A percentile compares a stretch with the other conserved stretches of the same genome.
These are phyloP conservation scores for Sporothrix inflata DNA, from an alignment of 2,329 filamentous ascomycete genomes.

Conservation along the genomic window DNA sequence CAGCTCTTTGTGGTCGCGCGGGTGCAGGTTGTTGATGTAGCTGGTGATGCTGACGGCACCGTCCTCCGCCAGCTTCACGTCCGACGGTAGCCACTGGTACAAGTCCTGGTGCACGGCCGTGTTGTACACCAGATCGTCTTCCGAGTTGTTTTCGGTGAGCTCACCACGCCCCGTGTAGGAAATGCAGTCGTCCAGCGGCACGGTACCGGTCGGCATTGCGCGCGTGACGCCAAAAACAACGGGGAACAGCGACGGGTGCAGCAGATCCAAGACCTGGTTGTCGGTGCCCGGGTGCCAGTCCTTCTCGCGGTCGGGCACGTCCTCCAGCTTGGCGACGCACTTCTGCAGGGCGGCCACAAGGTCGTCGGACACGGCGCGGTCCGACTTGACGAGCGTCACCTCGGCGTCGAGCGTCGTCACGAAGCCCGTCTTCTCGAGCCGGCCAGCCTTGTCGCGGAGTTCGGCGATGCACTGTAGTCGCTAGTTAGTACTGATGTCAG, in stretches of 20 bases:
- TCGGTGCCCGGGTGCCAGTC: slow-evolving; percentile 62
- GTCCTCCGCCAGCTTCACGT: slow-evolving; percentile 41
- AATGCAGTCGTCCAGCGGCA: slow-evolving; percentile 37
- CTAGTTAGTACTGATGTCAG: neutral
- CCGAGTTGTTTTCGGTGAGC: neutral
- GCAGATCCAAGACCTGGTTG: slow-evolving; percentile 58
- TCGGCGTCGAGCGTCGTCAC: slow-evolving; percentile 49
- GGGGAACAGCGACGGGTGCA: slow-evolving; percentile 64
- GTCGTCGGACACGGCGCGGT: slow-evolving; percentile 46
- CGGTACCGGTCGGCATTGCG: slow-evolving; percentile 42
- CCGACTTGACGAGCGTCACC: slow-evolving; percentile 56
- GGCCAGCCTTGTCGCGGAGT: slow-evolving; percentile 53
- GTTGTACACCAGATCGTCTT: too few relatives aligned
- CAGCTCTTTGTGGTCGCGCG: slow-evolving; percentile 39
- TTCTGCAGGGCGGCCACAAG: slow-evolving; percentile 42
- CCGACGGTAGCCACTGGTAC: slow-evolving; percentile 45
- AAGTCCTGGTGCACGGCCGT: slow-evolving; percentile 1
- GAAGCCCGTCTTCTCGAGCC: slow-evolving; percentile 47
- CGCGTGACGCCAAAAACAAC: slow-evolving; percentile 48
- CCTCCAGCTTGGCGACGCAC: slow-evolving; percentile 49
- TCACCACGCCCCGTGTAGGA: slow-evolving; percentile 37
- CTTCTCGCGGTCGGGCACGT: slow-evolving; percentile 41
- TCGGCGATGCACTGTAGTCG: slow-evolving; percentile 50
- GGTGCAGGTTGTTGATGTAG: slow-evolving; percentile 53
- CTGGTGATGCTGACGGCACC: slow-evolving; percentile 42